Percentiles rank a stretch among this genome's conserved stretches.
These are phyloP conservation scores for Aureobasidium sp. DNA, from an alignment of 2,329 filamentous ascomycete genomes.

Conservation along the genomic window DNA sequence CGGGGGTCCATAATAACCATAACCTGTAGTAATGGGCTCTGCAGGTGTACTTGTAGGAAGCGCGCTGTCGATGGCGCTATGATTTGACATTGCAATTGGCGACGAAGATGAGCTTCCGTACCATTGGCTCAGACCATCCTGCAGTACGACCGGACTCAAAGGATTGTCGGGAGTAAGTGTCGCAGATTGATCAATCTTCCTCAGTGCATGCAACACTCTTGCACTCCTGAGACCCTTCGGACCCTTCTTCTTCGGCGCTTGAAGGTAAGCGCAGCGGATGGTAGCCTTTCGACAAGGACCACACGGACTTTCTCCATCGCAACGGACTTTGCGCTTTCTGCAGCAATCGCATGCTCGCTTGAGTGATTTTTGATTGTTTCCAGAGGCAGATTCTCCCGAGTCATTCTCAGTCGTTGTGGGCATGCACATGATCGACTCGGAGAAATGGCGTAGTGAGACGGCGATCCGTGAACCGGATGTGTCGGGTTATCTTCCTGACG, in stretches of 20 bases:
- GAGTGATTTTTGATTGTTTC: conserved; percentile 17
- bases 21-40: background rate
- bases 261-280: conserved; percentile 31
- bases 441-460: background rate
- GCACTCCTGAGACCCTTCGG: conserved; percentile 31
- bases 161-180: conserved; percentile 22
- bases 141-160: conserved; percentile 19
- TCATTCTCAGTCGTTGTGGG: conserved; percentile 14
- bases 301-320: conserved; percentile 30
- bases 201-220: conserved; percentile 29
- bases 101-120: conserved; percentile 15
- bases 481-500: background rate
- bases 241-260: conserved; percentile 32
- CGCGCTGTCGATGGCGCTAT: background rate
- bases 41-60: background rate
- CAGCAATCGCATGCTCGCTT: conserved; percentile 33
- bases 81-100: background rate
- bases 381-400: conserved; percentile 8
- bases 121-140: conserved; percentile 14
- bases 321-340: conserved; percentile 31
- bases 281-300: conserved; percentile 30
- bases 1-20: background rate
- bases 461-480: background rate
- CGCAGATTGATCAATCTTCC: conserved; percentile 28
- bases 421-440: conserved; percentile 6